Evolutionary conservation across 345 rosid species (phyloP).

Genomic region (Citropsis articulata): DNA sequence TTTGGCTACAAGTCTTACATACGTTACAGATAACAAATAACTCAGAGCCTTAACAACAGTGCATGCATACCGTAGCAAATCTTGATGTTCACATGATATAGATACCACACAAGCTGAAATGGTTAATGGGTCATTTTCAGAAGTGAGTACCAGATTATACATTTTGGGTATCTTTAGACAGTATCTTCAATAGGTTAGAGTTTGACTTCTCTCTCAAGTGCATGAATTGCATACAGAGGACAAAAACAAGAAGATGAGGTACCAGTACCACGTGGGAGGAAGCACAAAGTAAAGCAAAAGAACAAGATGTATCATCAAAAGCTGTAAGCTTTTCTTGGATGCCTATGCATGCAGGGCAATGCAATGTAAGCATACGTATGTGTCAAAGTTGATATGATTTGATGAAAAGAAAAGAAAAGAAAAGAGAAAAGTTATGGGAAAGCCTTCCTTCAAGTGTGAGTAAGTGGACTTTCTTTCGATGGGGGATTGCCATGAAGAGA

Average conservation of each 20-base stretch:
- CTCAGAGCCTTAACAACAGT: background rate
- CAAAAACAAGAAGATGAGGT: constrained; percentile 8
- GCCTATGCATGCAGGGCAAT: too few species aligned
- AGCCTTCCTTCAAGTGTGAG: constrained; percentile 30
- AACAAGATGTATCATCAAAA: constrained; percentile 27
- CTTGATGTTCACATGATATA: background rate
- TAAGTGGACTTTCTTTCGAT: constrained; percentile 44
- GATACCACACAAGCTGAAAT: constrained; percentile 5
- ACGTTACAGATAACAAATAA: background rate
- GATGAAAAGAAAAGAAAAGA: background rate
- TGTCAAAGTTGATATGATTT: too few species aligned
- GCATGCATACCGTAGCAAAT: background rate
- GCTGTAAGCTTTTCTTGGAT: constrained; percentile 14
- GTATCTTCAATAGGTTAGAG: constrained; percentile 34
- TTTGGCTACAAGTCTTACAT: background rate
- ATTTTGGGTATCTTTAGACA: constrained; percentile 32
- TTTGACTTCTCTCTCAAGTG: constrained; percentile 32
- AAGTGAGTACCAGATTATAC: background rate
- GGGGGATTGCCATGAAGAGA: constrained; percentile 53
- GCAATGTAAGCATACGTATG: too few species aligned
- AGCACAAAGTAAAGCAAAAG: constrained; percentile 21
- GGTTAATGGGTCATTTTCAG: constrained; percentile 37
- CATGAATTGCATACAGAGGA: constrained; percentile 8
- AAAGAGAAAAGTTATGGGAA: background rate
- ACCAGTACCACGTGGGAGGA: constrained; percentile 31